phyloP scores from a whole-genome alignment of 306 rosid genomes.

The Oemleria cerasiformis region DNA sequence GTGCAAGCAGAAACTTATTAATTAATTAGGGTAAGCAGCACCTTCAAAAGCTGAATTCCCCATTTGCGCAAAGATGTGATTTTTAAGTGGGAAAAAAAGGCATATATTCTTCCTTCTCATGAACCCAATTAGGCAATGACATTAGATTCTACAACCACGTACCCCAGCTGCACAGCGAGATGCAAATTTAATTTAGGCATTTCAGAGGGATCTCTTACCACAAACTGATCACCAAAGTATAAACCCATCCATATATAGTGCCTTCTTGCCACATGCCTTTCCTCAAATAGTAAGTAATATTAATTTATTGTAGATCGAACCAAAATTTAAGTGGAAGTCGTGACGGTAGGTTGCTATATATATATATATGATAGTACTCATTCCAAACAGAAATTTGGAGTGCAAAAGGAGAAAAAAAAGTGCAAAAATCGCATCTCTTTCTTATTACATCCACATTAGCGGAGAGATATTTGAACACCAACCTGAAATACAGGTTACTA shows the following conservation, averaged over 20 bases:
- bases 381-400: too few species aligned
- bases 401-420: too few species aligned
- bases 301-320: too few species aligned
- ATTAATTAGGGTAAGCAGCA: conserved; percentile 20
- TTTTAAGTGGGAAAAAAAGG: conserved; percentile 30
- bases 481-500: too few species aligned
- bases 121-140: conserved; percentile 38
- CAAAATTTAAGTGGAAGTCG: too few species aligned
- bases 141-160: conserved; percentile 48
- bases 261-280: conserved; percentile 12
- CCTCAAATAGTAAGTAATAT: conserved; percentile 29
- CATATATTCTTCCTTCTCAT: conserved; percentile 45
- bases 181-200: conserved; percentile 3
- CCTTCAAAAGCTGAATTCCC: conserved; percentile 63
- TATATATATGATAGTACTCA: too few species aligned
- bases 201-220: conserved; percentile 20
- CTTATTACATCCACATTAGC: too few species aligned
- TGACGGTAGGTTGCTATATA: too few species aligned
- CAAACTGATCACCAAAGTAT: background rate
- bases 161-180: background rate
- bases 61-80: conserved; percentile 54
- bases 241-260: background rate
- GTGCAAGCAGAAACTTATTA: background rate
- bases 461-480: too few species aligned
- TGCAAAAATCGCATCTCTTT: too few species aligned